Evolutionary conservation across 2,329 filamentous ascomycete species (phyloP).

Genomic region (Diaporthe sp.): DNA sequence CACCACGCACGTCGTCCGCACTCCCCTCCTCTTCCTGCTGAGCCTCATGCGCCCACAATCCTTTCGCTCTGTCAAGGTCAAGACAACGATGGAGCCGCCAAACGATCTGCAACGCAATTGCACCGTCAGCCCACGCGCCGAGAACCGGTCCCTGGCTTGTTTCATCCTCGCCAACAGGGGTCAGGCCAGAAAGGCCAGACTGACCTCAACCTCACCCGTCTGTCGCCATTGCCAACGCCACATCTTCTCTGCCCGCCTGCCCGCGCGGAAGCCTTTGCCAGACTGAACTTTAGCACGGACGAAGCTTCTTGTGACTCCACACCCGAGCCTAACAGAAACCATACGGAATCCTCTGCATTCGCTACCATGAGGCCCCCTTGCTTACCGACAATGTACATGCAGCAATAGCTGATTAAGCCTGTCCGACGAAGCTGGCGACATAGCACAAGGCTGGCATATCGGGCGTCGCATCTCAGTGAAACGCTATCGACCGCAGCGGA

Average conservation of each 20-base stretch:
- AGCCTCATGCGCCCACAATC: slow-evolving; percentile 24
- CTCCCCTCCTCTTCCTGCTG: slow-evolving; percentile 5
- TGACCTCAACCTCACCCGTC: slow-evolving; percentile 28
- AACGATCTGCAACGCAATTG: slow-evolving; percentile 32
- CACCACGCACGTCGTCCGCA: slow-evolving; percentile 6
- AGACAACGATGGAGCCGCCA: slow-evolving; percentile 6
- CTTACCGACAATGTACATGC: neutral
- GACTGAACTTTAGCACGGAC: slow-evolving; percentile 7
- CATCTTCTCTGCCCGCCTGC: neutral
- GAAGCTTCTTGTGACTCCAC: slow-evolving; percentile 15
- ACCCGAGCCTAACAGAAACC: slow-evolving; percentile 11
- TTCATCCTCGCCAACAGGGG: slow-evolving; percentile 30
- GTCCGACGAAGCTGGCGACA: neutral
- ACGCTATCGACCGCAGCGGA: neutral
- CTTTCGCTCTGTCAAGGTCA: slow-evolving; percentile 17
- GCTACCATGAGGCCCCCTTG: neutral
- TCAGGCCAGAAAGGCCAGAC: slow-evolving; percentile 22
- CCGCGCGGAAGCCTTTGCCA: neutral
- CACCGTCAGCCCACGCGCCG: slow-evolving; percentile 27
- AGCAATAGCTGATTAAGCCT: neutral
- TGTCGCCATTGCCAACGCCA: slow-evolving; percentile 1
- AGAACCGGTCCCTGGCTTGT: slow-evolving; percentile 32
- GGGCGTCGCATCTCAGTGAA: neutral
- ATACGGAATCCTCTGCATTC: neutral
- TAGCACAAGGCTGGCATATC: neutral